phyloP scores from a whole-genome alignment of 169 alveolate species.

The Neospora caninum region DNA sequence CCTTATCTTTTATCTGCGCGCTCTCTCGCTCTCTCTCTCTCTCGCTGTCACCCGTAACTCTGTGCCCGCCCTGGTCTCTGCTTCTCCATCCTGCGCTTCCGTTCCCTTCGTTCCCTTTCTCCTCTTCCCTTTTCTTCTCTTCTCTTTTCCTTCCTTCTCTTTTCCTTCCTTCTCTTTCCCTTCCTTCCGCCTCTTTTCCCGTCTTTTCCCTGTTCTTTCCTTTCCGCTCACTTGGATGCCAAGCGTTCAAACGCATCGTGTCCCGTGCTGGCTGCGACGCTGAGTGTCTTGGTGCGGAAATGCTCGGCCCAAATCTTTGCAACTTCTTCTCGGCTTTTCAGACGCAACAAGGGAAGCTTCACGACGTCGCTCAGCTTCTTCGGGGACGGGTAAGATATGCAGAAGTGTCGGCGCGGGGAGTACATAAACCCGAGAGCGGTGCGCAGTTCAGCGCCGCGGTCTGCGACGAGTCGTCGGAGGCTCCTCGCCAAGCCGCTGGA shows the following conservation, averaged over 20 bases:
- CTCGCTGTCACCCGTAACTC: neutral
- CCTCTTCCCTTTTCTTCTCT: neutral
- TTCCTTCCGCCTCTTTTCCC: too few relatives aligned
- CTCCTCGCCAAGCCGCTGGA: too few relatives aligned
- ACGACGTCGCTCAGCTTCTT: conserved; percentile 39
- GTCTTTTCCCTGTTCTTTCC: too few relatives aligned
- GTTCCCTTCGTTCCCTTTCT: too few relatives aligned
- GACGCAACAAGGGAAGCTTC: conserved; percentile 42
- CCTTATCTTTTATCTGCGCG: too few relatives aligned
- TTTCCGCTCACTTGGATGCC: neutral
- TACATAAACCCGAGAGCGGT: neutral
- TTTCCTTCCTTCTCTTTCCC: too few relatives aligned
- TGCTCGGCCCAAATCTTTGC: neutral
- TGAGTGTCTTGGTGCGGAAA: neutral
- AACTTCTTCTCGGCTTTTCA: neutral
- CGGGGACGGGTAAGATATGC: neutral
- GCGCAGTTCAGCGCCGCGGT: neutral
- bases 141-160: too few relatives aligned
- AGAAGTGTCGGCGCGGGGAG: neutral
- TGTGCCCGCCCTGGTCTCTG: too few relatives aligned
- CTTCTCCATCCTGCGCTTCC: too few relatives aligned
- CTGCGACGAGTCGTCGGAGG: too few relatives aligned
- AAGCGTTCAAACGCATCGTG: neutral
- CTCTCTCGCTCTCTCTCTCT: neutral
- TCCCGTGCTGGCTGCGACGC: neutral